These are phyloP conservation scores for Trichoderma orchidacearum DNA, from an alignment of 495 filamentous ascomycete genomes.

Conservation along the genomic window DNA sequence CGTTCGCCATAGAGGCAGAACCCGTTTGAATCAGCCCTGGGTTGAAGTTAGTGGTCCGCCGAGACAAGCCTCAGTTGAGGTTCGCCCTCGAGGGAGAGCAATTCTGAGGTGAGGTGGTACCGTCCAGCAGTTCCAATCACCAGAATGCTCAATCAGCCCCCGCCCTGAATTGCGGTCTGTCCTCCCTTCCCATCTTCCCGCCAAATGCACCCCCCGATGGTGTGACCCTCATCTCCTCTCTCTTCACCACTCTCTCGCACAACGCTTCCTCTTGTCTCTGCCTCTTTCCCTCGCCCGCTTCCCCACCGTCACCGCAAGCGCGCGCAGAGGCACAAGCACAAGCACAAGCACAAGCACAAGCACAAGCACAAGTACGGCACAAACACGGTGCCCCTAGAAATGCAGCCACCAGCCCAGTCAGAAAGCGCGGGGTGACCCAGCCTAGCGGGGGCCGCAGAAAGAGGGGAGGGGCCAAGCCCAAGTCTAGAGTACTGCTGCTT, in stretches of 20 bases:
- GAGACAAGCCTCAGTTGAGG: too few relatives aligned
- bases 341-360: background rate
- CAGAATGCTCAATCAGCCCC: background rate
- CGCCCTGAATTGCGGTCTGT: background rate
- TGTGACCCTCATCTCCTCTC: background rate
- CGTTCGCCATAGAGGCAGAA: too few relatives aligned
- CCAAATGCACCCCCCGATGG: background rate
- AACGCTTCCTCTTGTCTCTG: too few relatives aligned
- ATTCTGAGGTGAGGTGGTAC: too few relatives aligned
- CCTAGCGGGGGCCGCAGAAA: background rate
- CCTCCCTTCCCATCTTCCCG: background rate
- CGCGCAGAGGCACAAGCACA: background rate
- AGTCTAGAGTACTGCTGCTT: too few relatives aligned
- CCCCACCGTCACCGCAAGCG: too few relatives aligned
- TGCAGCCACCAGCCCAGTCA: background rate
- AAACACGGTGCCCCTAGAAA: background rate
- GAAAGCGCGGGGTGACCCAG: background rate
- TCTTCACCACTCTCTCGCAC: background rate
- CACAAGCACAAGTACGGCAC: background rate
- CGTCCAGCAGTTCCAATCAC: background rate
- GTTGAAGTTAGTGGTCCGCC: too few relatives aligned
- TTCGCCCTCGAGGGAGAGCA: too few relatives aligned
- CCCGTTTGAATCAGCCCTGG: too few relatives aligned
- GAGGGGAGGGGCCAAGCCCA: background rate
- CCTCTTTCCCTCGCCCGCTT: background rate